Base-by-base conservation (phyloP, 176 grass and related monocot species). In the Raddia distichophylla region DNA sequence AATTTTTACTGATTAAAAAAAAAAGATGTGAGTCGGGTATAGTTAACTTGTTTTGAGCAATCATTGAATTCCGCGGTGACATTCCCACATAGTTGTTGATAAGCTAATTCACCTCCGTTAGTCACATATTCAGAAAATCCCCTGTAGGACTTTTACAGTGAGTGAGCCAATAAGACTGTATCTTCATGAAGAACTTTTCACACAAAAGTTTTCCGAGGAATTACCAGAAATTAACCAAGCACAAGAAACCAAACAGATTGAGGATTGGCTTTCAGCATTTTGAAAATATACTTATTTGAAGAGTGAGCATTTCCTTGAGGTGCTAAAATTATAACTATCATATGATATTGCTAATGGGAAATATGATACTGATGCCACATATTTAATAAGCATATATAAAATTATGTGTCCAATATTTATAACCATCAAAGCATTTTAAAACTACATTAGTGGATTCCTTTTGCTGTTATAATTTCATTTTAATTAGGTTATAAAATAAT, bases 41-140 rank as follows among this genome's bases (percentile, higher is more conserved):
- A 62, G 44, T 45, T 76, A 84, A 98, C 96, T 73, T 95, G 84
- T 93, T 93, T 98, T 49, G 93, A 98, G 84, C 93, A 98, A 83
- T 95, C 93, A 83, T 93, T 98, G 87, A 98, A 98, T 64, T 93
- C 96, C 0, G 74, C 67, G 40, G 93, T 95, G 67, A 98, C 85
- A 79, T 67, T 86, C 51, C 82, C 64, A 72, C 96, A 98, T 48
- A 95, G 84, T 66, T 95, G 60, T 80, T 95, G 96, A 79, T 91
- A 98, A 12, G 81, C 80, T 74, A 87, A 85, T 84, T 93, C 96
- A 57, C 92, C 85, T 83, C 96, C 93, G 82, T 91, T 93, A 74
- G 84, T 74, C 84, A 98, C 88, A 84, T 93, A 95, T 60, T 95
- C 90, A 71, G 88, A 78, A 93, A 98, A 95, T 0, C 86, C 96